Base-by-base conservation (phyloP, 768 basidiomycete species). In the Trametes gibbosa region DNA sequence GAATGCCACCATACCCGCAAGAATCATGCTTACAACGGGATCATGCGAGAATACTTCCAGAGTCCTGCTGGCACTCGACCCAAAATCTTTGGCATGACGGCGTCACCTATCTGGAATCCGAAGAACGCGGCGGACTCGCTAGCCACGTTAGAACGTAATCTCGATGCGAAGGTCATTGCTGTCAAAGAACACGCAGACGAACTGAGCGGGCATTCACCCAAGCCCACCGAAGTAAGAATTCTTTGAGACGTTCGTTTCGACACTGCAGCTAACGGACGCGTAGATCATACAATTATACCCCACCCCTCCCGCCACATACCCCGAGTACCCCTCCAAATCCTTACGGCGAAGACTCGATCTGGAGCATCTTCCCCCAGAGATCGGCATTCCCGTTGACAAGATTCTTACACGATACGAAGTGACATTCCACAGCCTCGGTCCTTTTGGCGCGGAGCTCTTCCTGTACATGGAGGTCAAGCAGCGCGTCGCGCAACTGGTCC, bases 21-120 rank as follows among this genome's bases (percentile, higher is more conserved):
- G 66, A 81, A 81, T 54, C 80, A 84, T 53, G 79, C 84, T 0
- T 83, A 83, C 57, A 82, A 82, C 51, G 77, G 77, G 19, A 81
- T 86, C 56, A 82, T 86, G 81, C 74, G 75, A 19, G 78, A 84
- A 47, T 83, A 85, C 68, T 84, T 79, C 61, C 77, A 77, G 53
- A 75, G 69, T 43, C 77, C 73, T 40, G 66, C 41, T 25, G 50
- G 66, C 1, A 66, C 74, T 19, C 77, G 87, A n/a, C 90, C 91
- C 10, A 92, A 90, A 69, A 78, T 96, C n/a, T 91, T 95, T 60
- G 94, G 94, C 3, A 89, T 96, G 86, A 95, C 94, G 0, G 94
- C 94, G 0, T 93, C 90, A 17, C 93, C 93, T 0, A 84, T 93
- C 24, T 92, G 89, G 87, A 89, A 90, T 62, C 79, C 84, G 13